Conservation (phyloP, 2,329 filamentous ascomycete genomes). For the Sordariomycetes sp. region DNA sequence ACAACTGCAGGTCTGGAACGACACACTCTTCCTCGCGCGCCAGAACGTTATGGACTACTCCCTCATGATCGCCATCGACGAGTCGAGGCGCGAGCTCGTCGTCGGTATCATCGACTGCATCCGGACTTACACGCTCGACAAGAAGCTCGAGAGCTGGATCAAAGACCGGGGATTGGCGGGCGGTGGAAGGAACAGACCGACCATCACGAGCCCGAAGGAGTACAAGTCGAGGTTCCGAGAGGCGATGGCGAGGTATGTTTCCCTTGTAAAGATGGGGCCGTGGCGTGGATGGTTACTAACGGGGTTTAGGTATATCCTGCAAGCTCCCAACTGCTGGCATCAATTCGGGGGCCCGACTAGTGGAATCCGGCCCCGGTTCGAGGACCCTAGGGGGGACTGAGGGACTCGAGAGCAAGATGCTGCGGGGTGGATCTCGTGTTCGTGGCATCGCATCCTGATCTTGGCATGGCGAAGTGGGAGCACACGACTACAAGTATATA, state of each 20-base stretch:
- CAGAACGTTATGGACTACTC: constrained; percentile 99
- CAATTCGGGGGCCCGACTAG: constrained; percentile 34
- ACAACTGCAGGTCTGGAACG: constrained; percentile 59
- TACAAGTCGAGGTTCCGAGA: constrained; percentile 94
- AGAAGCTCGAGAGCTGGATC: constrained; percentile 99
- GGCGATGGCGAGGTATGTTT: constrained; percentile 78
- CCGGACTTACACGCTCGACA: constrained; percentile 97
- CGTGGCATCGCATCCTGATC: neutral
- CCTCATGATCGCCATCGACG: constrained; percentile 95
- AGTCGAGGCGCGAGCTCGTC: constrained; percentile 76
- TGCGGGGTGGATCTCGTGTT: neutral
- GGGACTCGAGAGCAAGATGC: neutral
- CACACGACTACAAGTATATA: neutral
- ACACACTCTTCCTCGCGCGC: constrained; percentile 84
- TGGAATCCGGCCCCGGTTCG: constrained; percentile 7
- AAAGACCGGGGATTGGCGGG: constrained; percentile 83
- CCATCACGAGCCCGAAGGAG: constrained; percentile 92
- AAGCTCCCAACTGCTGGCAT: constrained; percentile 66
- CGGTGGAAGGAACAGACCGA: constrained; percentile 70
- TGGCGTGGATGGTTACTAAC: neutral
- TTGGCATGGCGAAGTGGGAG: neutral
- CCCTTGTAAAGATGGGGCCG: neutral
- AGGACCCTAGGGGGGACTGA: neutral
- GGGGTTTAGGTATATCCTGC: constrained; percentile 48
- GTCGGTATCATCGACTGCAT: constrained; percentile 99